Base-by-base conservation (phyloP, 2,329 filamentous ascomycete genomes). In the Neopestalotiopsis sp. region DNA sequence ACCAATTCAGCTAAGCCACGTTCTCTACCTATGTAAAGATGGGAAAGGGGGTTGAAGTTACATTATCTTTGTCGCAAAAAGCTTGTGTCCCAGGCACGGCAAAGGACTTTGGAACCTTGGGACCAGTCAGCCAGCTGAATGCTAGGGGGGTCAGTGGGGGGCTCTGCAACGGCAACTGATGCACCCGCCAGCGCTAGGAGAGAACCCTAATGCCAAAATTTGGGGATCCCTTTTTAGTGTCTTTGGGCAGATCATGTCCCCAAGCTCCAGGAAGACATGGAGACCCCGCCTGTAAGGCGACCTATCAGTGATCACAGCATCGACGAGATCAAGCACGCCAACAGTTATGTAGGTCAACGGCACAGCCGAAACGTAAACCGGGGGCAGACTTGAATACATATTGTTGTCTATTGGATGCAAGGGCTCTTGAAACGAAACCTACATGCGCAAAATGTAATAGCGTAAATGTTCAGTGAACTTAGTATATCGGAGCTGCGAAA, bases 231-330 rank as follows among this genome's bases (percentile, higher is more conserved):
- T n/a, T 53, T 53, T 53, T 53, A 53, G 45, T 17, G 20, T 20
- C 45, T 53, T 17, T 3, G 45, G 45, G 20, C 45, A 38, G 45
- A 53, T 53, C 45, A 5, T 20, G n/a, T n/a, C 20, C 45, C 10
- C 9, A 53, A 7, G 14, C 4, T 53, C 17, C 45, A 42, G 38
- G 40, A 5, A 17, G 40, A 28, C 34, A 40, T 28, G 20, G 12
- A 14, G 13, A 34, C 10, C 61, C 24, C 61, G 40, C 61, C 61
- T 49, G 61, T 64, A 64, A 64, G 61, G 61, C 57, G 24, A 28
- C 57, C 57, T 59, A 59, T 59, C 30, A 59, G 24, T 28, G 24
- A 28, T 56, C 17, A 56, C 49, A 7, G 49, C 49, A 6, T 14
- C 49, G 14, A 56, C 17, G 17, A 56, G 17, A 56, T n/a, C 49